These are phyloP conservation scores for Tulasnella sp. DNA, from an alignment of 768 basidiomycete species.

Conservation along the genomic window DNA sequence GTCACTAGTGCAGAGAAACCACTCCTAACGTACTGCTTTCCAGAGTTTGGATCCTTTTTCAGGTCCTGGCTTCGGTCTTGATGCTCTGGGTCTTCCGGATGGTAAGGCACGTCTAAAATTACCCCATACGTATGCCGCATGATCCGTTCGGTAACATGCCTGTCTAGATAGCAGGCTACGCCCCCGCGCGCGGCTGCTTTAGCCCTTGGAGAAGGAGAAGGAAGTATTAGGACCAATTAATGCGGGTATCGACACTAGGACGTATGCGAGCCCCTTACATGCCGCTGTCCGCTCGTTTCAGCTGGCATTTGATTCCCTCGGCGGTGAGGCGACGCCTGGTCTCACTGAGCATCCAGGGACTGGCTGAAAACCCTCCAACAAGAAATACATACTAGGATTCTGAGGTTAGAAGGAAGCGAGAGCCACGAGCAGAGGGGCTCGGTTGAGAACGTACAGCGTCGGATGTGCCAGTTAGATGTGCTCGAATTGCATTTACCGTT, in stretches of 20 bases:
- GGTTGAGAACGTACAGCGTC: constrained; percentile 41
- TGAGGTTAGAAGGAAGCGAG: neutral
- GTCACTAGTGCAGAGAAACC: neutral
- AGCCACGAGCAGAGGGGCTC: neutral
- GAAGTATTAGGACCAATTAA: neutral
- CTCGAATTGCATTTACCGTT: constrained; percentile 46
- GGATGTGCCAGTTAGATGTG: constrained; percentile 42
- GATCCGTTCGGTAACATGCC: constrained; percentile 79
- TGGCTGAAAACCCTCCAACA: constrained; percentile 82
- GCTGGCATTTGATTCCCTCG: constrained; percentile 52
- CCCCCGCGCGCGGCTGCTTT: constrained; percentile 86
- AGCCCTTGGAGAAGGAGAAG: constrained; percentile 56
- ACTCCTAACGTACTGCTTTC: neutral
- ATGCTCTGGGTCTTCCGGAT: constrained; percentile 68
- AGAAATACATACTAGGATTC: constrained; percentile 70
- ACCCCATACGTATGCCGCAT: constrained; percentile 82
- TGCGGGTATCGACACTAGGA: too few relatives aligned
- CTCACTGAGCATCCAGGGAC: constrained; percentile 77
- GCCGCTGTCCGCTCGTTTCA: constrained; percentile 77
- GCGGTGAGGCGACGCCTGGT: constrained; percentile 68
- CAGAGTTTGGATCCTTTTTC: constrained; percentile 39
- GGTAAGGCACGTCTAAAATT: constrained; percentile 71
- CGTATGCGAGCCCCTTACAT: constrained; percentile 51
- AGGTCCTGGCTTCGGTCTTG: constrained; percentile 59
- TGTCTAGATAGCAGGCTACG: constrained; percentile 82